A percentile compares a stretch with the other conserved stretches of the same genome.
These are phyloP conservation scores for Ascochyta koolunga DNA, from an alignment of 2,329 filamentous ascomycete species.

Conservation along the genomic window DNA sequence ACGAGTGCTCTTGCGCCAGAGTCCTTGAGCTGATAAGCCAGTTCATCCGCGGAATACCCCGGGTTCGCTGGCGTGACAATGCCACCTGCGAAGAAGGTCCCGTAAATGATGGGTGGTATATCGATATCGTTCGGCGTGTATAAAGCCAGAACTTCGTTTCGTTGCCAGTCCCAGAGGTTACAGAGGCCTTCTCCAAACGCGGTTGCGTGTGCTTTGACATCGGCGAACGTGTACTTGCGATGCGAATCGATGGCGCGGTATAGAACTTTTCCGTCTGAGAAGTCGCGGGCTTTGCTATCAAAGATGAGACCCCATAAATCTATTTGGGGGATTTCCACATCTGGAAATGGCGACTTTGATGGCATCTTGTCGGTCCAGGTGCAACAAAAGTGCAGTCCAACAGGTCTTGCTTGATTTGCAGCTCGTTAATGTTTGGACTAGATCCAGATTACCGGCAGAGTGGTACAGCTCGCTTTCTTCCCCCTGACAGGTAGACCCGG, in stretches of 20 bases:
- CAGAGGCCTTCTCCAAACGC: conserved; percentile 80
- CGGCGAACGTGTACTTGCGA: conserved; percentile 67
- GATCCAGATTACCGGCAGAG: background rate
- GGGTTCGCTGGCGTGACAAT: conserved; percentile 83
- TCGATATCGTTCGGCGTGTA: conserved; percentile 88
- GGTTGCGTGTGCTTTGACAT: conserved; percentile 68
- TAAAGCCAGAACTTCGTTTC: conserved; percentile 79
- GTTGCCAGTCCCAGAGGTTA: conserved; percentile 75
- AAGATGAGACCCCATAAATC: conserved; percentile 35
- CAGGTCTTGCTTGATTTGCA: background rate
- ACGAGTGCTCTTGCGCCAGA: conserved; percentile 74
- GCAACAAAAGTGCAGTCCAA: background rate
- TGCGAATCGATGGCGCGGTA: conserved; percentile 27
- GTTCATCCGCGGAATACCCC: conserved; percentile 79
- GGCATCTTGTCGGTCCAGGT: conserved; percentile 17
- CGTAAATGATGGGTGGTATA: conserved; percentile 75
- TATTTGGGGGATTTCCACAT: conserved; percentile 27
- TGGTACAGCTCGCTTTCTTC: background rate
- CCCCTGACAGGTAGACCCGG: background rate
- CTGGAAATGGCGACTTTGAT: conserved; percentile 30
- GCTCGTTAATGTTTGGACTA: background rate
- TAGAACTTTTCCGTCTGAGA: conserved; percentile 32
- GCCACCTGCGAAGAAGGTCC: conserved; percentile 80
- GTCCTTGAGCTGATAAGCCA: conserved; percentile 82
- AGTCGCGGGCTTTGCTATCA: conserved; percentile 28